Evolutionary conservation across 1,284 basidiomycete genomes (phyloP), one percentile per base, ranked within the genome.

Genomic region (Leccinum subrobustum): DNA sequence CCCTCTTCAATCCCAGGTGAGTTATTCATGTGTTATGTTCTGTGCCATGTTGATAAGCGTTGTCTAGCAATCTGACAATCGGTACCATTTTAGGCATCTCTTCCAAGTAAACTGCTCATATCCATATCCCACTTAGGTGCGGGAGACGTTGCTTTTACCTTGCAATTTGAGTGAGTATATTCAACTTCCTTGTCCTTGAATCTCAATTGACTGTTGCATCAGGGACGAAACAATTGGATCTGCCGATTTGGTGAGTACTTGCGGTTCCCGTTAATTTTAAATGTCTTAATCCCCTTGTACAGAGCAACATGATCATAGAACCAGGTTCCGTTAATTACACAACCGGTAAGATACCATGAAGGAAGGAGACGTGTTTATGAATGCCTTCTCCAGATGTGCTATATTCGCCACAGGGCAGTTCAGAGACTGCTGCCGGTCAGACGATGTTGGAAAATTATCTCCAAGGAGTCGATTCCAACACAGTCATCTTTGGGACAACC

Each of bases 401-500:
- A 59, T 92, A 84, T 73, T 76, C 81, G 25, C 89, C 90, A 0
- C 80, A 84, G 65, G 88, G 87, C 3, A 73, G 68, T 29, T 82
- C 83, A 8, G 76, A 83, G 35, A 69, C 77, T 4, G 81, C 60
- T 29, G 73, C 86, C 2, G 90, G 90, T 25, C 81, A 81, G 64
- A 70, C 69, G 5, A 70, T 92, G 64, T 80, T 92, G 53, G 83
- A 90, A 74, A 88, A 89, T 71, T 92, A 85, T 70, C 75, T 92
- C 9, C 85, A 89, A 75, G 89, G 87, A 20, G 70, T 87, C 29
- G 76, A 84, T 61, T 84, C 84, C 3, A 76, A 79, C 51, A 85
- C 85, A 0, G 78, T 79, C 16, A 91, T 92, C 59, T 68, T 77
- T 25, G 91, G 91, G 7, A 81, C 81, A 3, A 77, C 76, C 2